Evolutionary conservation across 305 asterid species (phyloP), one percentile per base, ranked within the genome.

Genomic region (Fraxinus paxiana): DNA sequence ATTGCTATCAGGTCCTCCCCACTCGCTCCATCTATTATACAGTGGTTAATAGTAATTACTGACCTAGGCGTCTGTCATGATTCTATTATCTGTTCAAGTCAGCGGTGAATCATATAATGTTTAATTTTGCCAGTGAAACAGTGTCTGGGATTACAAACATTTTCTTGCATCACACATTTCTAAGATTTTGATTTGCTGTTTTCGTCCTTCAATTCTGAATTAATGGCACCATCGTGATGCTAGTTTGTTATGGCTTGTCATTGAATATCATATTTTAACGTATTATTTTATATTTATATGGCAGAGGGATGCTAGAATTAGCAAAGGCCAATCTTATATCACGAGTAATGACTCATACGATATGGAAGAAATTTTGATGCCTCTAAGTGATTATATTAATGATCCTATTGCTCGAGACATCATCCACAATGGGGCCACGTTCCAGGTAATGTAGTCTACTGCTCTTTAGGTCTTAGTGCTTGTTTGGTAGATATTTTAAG

Each of bases 401-500:
- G 88, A 91, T 85, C 98, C 98, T 69, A 89, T 90, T 79, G 94
- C 97, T 82, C 89, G 35, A 84, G 99, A 96, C 34, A 85, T 96
- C 83, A 83, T 96, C 85, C 98, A 94, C 85, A 96, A 96, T 74
- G 99, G 99, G 78, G 99, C 99, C 82, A 94, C 98, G 81, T 96
- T 93, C 82, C 99, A 96, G 99, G 99, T 92, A 87, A 76, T 79
- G 41, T 78, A 72, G 43, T 87, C 79, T 3, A 30, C 74, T 75
- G 75, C 80, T 84, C 20, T 73, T 6, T 26, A 70, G 35, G 17
- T 65, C 34, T 63, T 63, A 22, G 70, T 20, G 70, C 31, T 59
- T 59, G 70, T 59, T 59, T 59, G 31, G 15, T 8, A 20, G 30
- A 18, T 6, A 20, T 59, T 22, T 56, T 18, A 59, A 59, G 13